phyloP scores from a whole-genome alignment of 2,329 filamentous ascomycete species.

The Fusarium tricinctum region DNA sequence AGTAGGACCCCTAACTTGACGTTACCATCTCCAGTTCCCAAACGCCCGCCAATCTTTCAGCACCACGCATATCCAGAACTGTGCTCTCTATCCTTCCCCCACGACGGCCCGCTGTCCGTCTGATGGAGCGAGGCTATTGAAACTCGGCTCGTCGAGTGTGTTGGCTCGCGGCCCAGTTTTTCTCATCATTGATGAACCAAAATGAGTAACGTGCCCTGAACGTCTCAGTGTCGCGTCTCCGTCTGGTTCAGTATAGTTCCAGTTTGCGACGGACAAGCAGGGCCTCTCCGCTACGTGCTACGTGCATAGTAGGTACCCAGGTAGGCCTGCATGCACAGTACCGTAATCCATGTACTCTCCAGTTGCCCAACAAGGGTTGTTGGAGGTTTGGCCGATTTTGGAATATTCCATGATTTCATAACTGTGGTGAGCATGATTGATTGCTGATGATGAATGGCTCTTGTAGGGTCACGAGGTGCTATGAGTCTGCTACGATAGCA shows the following conservation, averaged over 20 bases:
- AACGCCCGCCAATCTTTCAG: constrained; percentile 29
- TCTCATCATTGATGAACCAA: constrained; percentile 29
- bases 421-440: constrained; percentile 16
- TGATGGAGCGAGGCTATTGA: constrained; percentile 27
- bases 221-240: constrained; percentile 32
- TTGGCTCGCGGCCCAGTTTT: constrained; percentile 37
- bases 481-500: not conserved
- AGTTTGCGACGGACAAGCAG: not conserved
- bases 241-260: constrained; percentile 22
- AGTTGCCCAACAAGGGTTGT: constrained; percentile 5
- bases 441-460: not conserved
- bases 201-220: constrained; percentile 8
- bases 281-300: not conserved
- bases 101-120: constrained; percentile 15
- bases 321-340: constrained; percentile 1
- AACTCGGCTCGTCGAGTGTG: constrained; percentile 41
- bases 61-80: too few relatives aligned
- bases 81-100: constrained; percentile 14
- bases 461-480: constrained; percentile 17
- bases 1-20: constrained; percentile 18
- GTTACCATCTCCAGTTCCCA: constrained; percentile 15
- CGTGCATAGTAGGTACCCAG: too few relatives aligned
- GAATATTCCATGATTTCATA: constrained; percentile 5
- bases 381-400: constrained; percentile 15
- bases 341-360: not conserved